Conservation (phyloP, 169 alveolate species). For the Perkinsus chesapeaki region DNA sequence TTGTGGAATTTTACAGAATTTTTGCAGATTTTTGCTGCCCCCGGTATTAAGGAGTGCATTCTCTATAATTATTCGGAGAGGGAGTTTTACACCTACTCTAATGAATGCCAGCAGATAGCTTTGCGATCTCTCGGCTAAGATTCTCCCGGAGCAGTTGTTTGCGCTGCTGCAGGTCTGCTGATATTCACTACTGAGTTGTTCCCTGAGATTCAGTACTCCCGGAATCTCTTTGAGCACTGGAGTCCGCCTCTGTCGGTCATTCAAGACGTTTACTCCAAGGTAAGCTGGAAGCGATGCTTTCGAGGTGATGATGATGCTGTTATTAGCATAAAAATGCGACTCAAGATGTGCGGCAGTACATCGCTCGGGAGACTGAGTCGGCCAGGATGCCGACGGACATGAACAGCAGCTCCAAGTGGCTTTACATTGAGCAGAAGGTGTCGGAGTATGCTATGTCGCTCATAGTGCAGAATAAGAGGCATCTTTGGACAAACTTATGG, state of each 20-base stretch:
- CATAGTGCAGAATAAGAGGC: constrained; percentile 26
- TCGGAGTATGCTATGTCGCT: constrained; percentile 16
- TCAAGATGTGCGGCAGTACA: not conserved
- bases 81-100: no score
- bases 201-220: not conserved
- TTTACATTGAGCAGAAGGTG: constrained; percentile 10
- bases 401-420: constrained; percentile 15
- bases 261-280: not conserved
- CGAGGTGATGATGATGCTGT: not conserved
- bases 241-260: not conserved
- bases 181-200: not conserved
- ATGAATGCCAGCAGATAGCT: no score
- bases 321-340: not conserved
- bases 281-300: constrained; percentile 9
- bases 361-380: constrained; percentile 12
- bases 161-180: not conserved
- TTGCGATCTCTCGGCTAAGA: not conserved
- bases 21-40: constrained; percentile 24
- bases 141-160: not conserved
- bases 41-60: constrained; percentile 22
- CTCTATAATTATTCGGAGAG: constrained; percentile 18
- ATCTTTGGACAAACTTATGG: constrained; percentile 27
- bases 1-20: constrained; percentile 41
- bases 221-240: not conserved
- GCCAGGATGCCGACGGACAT: constrained; percentile 4